These are phyloP conservation scores for Rubia yunnanensis DNA, from an alignment of 257 asterid species.

Conservation along the genomic window DNA sequence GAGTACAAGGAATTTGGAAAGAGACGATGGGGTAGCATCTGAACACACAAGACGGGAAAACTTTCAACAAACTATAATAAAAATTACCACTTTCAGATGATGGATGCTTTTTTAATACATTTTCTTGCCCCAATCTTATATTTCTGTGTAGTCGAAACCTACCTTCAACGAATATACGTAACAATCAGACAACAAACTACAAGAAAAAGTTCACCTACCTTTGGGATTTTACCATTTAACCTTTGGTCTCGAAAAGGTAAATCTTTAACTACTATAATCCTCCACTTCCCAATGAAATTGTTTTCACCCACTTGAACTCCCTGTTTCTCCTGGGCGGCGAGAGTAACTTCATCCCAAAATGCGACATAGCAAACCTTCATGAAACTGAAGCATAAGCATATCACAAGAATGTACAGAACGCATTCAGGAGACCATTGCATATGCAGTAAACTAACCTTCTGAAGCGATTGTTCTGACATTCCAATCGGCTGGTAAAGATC, in stretches of 20 bases:
- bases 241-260: conserved; percentile 75
- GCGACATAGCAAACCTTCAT: conserved; percentile 92
- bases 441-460: conserved; percentile 23
- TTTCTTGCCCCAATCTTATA: too few species aligned
- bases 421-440: background rate
- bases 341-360: conserved; percentile 94
- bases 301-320: conserved; percentile 56
- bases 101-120: too few species aligned
- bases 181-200: conserved; percentile 5
- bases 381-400: conserved; percentile 10
- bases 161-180: background rate
- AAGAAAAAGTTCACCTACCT: conserved; percentile 43
- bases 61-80: conserved; percentile 1
- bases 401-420: conserved; percentile 1
- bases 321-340: conserved; percentile 65
- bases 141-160: too few species aligned
- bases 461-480: conserved; percentile 30
- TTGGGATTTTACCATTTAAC: conserved; percentile 94
- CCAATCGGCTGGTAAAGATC: conserved; percentile 96
- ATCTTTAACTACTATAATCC: conserved; percentile 63
- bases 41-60: conserved; percentile 22
- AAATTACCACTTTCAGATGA: too few species aligned
- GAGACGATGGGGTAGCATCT: conserved; percentile 98
- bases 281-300: conserved; percentile 83
- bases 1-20: conserved; percentile 88